Evolutionary conservation across 331 rosid genomes (phyloP), one percentile per base, ranked within the genome.

Genomic region (Malus hybrid): DNA sequence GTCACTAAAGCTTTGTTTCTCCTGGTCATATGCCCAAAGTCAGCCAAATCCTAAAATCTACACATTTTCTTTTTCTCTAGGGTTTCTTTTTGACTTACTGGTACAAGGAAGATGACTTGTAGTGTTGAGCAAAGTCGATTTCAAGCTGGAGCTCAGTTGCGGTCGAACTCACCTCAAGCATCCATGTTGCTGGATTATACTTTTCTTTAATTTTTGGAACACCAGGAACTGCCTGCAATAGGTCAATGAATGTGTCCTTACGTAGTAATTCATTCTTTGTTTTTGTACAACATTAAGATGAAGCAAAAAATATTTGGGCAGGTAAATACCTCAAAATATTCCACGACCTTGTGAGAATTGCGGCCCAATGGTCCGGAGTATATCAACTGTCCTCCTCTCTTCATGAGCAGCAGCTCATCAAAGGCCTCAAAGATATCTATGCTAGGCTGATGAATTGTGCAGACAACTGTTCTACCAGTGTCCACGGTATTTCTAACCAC

Each of bases 101-200:
- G 59, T 52, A 12, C 87, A 94, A 84, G 76, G 92, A 70, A 57
- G 98, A 94, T 46, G 90, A 55, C 68, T 76, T 91, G 92, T 90
- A 94, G 86, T 91, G 79, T 52, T 90, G 95, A 39, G 98, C 96
- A 65, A 91, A 94, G 83, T 91, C 98, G 79, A 91, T 88, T 83
- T 91, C 91, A 7, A 91, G 97, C 18, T 90, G 83, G 66, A 88
- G 85, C 78, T 91, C 98, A 22, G 95, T 93, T 31, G 93, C 91
- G 27, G 90, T 56, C 9, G 98, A 91, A 84, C 96, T 94, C 74
- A 86, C 98, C 87, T 94, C 98, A 3, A 94, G 86, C 98, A 94
- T 94, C 98, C 98, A 94, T 73, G 98, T 91, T 55, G 98, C 95
- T n/a, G 99, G 99, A 67, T 94, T 94, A 84, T 94, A 90, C 90